phyloP scores from a whole-genome alignment of 2,329 filamentous ascomycete genomes.

The Sarocladium strictum region DNA sequence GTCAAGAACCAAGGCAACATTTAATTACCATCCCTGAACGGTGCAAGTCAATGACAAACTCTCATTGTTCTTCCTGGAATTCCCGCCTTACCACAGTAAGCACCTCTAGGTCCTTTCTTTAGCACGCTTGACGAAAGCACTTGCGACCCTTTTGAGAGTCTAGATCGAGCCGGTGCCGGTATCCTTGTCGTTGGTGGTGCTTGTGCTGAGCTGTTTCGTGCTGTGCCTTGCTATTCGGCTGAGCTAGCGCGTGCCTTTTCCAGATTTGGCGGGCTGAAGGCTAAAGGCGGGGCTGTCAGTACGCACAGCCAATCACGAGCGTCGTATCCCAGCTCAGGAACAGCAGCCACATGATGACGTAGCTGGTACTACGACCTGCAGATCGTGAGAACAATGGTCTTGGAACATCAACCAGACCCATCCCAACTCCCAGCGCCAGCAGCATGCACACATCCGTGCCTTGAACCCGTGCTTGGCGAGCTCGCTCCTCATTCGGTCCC shows the following conservation, averaged over 20 bases:
- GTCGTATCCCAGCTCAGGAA: neutral
- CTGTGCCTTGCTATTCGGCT: too few relatives aligned
- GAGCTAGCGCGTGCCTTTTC: neutral
- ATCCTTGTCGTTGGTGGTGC: too few relatives aligned
- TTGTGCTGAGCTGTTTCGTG: neutral
- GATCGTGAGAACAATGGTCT: neutral
- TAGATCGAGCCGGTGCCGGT: neutral
- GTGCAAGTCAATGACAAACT: too few relatives aligned
- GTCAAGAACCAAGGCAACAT: too few relatives aligned
- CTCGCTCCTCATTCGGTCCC: neutral
- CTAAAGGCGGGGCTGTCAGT: neutral
- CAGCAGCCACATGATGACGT: constrained; percentile 5
- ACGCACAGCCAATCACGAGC: neutral
- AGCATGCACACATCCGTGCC: too few relatives aligned
- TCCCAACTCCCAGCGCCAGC: neutral
- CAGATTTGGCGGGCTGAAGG: neutral
- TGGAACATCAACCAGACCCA: neutral
- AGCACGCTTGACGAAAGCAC: neutral
- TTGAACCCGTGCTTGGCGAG: too few relatives aligned
- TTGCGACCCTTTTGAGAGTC: neutral
- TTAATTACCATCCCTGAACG: too few relatives aligned
- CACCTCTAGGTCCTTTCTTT: neutral
- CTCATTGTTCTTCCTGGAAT: too few relatives aligned
- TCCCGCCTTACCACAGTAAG: too few relatives aligned
- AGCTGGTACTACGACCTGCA: neutral